A percentile compares a stretch with the other conserved stretches of the same genome.
These are phyloP conservation scores for Melocanna baccifera DNA, from an alignment of 176 grass and related monocot genomes.

Conservation along the genomic window DNA sequence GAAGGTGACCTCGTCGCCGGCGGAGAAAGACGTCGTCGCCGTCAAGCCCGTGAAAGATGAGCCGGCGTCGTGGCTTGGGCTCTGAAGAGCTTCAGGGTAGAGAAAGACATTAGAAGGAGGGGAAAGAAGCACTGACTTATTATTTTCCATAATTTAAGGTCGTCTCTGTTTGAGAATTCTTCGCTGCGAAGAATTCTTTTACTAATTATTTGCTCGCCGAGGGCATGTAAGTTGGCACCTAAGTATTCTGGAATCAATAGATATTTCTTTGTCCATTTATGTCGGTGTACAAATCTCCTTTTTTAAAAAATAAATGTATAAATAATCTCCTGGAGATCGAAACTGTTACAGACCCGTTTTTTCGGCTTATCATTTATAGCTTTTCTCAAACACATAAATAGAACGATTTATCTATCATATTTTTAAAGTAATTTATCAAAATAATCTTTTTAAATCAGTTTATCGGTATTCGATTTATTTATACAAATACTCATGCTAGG, in stretches of 20 bases:
- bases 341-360: not conserved
- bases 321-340: not conserved
- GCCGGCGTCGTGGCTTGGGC: constrained; percentile 18
- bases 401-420: too few species aligned
- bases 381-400: too few species aligned
- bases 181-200: not conserved
- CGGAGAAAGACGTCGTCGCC: not conserved
- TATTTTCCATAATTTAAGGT: not conserved
- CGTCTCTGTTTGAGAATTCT: constrained; percentile 19
- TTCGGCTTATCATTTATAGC: too few species aligned
- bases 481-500: fast-evolving
- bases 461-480: too few species aligned
- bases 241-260: not conserved
- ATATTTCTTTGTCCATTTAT: not conserved
- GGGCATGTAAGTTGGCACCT: not conserved
- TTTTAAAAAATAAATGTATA: not conserved
- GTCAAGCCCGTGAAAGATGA: not conserved
- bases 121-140: not conserved
- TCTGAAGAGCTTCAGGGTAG: not conserved
- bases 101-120: not conserved
- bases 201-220: not conserved
- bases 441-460: too few species aligned
- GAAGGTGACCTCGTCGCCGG: not conserved
- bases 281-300: not conserved
- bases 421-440: too few species aligned